phyloP scores from a whole-genome alignment of 805 yeast genomes.

The Cyberlindnera mrakii region DNA sequence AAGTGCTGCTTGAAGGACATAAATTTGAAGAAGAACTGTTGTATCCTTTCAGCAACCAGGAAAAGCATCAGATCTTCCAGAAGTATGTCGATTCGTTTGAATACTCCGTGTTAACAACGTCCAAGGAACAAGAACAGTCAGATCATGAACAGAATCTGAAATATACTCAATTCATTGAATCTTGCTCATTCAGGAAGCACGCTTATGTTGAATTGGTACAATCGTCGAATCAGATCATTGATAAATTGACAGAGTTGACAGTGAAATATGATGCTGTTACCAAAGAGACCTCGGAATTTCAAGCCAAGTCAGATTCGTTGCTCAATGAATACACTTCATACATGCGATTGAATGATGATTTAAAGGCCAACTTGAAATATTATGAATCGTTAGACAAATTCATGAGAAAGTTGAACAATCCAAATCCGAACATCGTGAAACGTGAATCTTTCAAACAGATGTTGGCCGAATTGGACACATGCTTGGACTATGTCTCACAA shows the following conservation, averaged over 20 bases:
- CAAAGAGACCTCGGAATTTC: slow-evolving; percentile 58
- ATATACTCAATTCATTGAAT: slow-evolving; percentile 25
- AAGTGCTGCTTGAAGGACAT: not conserved
- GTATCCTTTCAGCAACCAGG: slow-evolving; percentile 26
- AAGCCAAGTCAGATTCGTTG: slow-evolving; percentile 45
- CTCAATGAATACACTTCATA: slow-evolving; percentile 40
- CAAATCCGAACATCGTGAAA: slow-evolving; percentile 63
- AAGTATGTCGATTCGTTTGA: slow-evolving; percentile 34
- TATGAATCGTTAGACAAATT: slow-evolving; percentile 71
- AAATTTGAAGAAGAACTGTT: slow-evolving; percentile 4
- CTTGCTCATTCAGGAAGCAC: slow-evolving; percentile 26
- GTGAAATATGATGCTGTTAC: slow-evolving; percentile 52
- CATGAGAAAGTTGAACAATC: slow-evolving; percentile 60
- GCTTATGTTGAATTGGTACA: slow-evolving; percentile 32
- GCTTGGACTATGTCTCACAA: slow-evolving; percentile 56
- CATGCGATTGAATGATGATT: slow-evolving; percentile 34
- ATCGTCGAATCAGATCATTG: slow-evolving; percentile 40
- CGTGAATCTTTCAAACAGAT: slow-evolving; percentile 48
- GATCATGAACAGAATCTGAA: slow-evolving; percentile 31
- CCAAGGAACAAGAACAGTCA: slow-evolving; percentile 34
- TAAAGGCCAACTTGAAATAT: slow-evolving; percentile 44
- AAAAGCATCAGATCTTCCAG: slow-evolving; percentile 30
- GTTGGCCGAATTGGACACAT: slow-evolving; percentile 55
- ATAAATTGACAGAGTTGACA: slow-evolving; percentile 41
- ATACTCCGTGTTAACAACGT: slow-evolving; percentile 33